Evolutionary conservation across 2,329 filamentous ascomycete genomes (phyloP).

Genomic region (Aurifilum marmelostoma): DNA sequence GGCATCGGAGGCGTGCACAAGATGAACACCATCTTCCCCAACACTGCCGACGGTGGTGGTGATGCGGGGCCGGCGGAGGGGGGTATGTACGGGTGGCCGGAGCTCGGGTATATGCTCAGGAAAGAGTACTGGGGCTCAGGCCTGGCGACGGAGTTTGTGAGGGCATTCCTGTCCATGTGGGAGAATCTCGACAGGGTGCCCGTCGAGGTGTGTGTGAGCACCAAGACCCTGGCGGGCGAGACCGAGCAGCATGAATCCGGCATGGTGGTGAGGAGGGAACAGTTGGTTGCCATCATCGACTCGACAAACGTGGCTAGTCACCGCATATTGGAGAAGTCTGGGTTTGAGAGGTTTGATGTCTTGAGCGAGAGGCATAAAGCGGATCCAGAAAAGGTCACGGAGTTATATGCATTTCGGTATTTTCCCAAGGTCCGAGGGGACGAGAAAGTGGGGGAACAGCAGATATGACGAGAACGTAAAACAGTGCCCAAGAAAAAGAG

Average conservation of each 20-base stretch:
- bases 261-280: constrained; percentile 41
- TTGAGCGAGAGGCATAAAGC: constrained; percentile 33
- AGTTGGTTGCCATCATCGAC: constrained; percentile 52
- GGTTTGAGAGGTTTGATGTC: constrained; percentile 51
- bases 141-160: constrained; percentile 60
- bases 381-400: constrained; percentile 23
- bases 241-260: constrained; percentile 28
- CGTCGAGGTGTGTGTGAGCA: constrained; percentile 48
- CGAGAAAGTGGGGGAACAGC: background rate
- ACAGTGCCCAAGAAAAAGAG: too few species aligned
- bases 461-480: background rate
- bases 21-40: constrained; percentile 30
- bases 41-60: constrained; percentile 39
- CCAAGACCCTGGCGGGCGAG: constrained; percentile 37
- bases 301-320: constrained; percentile 56
- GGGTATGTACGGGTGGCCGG: constrained; percentile 49
- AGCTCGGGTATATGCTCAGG: constrained; percentile 61
- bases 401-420: constrained; percentile 34
- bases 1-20: constrained; percentile 52
- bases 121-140: constrained; percentile 59
- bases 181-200: constrained; percentile 52
- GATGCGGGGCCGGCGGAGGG: background rate
- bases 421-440: constrained; percentile 36
- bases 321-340: constrained; percentile 58
- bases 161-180: constrained; percentile 50